Base-by-base conservation (phyloP, 2,329 filamentous ascomycete genomes). In the Aspergillus ibericus region DNA sequence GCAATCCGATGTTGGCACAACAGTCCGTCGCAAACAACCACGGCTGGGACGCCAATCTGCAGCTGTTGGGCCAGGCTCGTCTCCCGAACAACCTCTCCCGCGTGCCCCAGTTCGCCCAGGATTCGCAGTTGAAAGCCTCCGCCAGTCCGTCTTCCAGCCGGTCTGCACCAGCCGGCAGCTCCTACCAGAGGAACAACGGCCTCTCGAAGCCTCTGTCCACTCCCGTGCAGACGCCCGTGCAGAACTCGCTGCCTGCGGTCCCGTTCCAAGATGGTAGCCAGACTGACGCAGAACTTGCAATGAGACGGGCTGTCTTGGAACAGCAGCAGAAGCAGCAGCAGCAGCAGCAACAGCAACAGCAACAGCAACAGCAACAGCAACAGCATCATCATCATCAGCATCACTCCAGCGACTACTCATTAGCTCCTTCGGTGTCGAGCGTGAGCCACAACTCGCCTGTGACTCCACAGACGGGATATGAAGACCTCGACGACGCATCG, bases 361-460 rank as follows among this genome's bases (percentile, higher is more conserved):
- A 69, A 16, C 72, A 74, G 50, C 72, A 72, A 42, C 77, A 82
- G 51, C 64, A 59, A n/a, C 59, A 77, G 36, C 76, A 78, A 22
- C 69, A 75, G 50, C 66, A 68, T n/a, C 65, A 68, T 59, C 66
- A 76, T 68, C 68, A 69, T 16, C 72, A 74, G 50, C 72, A 72
- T 44, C 77, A 82, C 66, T 76, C 75, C 62, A 70, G 68, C 40
- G 69, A 84, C 64, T 79, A 80, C 55, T 81, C 82, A 44, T 79
- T 84, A 34, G 81, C 82, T 46, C 76, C 83, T 55, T 86, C 84
- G 3, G 84, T 85, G 59, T 87, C 85, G 2, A 86, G 82, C 57
- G 78, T 82, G 72, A 85, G 83, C 64, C 82, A 83, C 65, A 82
- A 86, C 66, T 87, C 84, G 32, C 85, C 84, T 9, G 82, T 83